phyloP scores from a whole-genome alignment of 768 basidiomycete species.

The Leccinum subgranulosum region DNA sequence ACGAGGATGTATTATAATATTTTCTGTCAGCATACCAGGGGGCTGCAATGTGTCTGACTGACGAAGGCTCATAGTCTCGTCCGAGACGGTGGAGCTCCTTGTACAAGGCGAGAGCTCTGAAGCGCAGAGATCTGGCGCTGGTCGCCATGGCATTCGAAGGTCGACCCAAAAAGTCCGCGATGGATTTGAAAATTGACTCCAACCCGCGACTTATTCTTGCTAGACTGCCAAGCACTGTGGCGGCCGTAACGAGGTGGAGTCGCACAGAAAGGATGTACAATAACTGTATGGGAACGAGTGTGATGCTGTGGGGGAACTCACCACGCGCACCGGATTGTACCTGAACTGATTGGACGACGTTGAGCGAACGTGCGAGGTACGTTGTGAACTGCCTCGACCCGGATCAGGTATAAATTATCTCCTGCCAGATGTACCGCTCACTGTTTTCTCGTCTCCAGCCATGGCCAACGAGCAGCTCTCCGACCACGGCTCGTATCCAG shows the following conservation, averaged over 20 bases:
- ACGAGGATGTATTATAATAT: slow-evolving; percentile 2
- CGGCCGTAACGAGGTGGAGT: neutral
- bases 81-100: slow-evolving; percentile 81
- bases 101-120: slow-evolving; percentile 70
- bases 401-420: slow-evolving; percentile 9
- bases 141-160: slow-evolving; percentile 39
- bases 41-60: slow-evolving; percentile 30
- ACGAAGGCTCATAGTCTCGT: slow-evolving; percentile 81
- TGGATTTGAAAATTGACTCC: neutral
- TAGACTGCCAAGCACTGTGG: neutral
- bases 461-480: slow-evolving; percentile 30
- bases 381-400: neutral
- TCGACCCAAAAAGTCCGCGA: neutral
- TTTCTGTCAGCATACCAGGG: slow-evolving; percentile 6
- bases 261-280: neutral
- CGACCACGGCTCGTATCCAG: slow-evolving; percentile 29
- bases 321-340: neutral
- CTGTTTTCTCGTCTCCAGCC: neutral
- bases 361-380: slow-evolving; percentile 32
- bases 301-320: neutral
- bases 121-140: slow-evolving; percentile 43
- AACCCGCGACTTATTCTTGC: neutral
- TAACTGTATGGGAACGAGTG: neutral
- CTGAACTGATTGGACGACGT: slow-evolving; percentile 2
- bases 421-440: neutral